Base-by-base conservation (phyloP, 257 asterid species). In the Solanum sparsipilum region DNA sequence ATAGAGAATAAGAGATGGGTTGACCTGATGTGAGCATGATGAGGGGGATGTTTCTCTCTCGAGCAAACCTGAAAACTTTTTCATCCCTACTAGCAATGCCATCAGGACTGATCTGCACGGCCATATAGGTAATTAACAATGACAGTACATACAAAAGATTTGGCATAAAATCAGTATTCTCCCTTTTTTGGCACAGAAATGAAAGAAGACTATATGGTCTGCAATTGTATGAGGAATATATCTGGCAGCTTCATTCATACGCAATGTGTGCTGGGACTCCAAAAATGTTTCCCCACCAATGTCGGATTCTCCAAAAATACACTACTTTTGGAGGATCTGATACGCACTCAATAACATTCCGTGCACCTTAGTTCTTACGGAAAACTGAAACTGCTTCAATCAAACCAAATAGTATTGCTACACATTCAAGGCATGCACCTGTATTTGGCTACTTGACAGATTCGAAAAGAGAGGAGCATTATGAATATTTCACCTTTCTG, bases 1-100 rank as follows among this genome's bases (percentile, higher is more conserved):
- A 23, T 21, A 39, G 75, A 11, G 41, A 23, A 74, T 7, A 58
- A 12, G 60, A 21, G 56, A 44, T 27, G 8, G 35, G 38, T 29
- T 38, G 87, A 96, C 98, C 99, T 94, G 98, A 97, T 38, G 98
- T 97, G 72, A 96, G 98, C 99, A 97, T 94, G 90, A 97, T 91
- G 63, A 97, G 90, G 88, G 99, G 99, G 68, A 90, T 89, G 60
- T 73, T 91, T 89, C 93, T 94, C 93, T 91, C 93, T 7, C 91
- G 94, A 89, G 98, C 97, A 90, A 94, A 94, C 88, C 88, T 60
- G 90, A 97, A 97, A 75, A 97, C 95, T 89, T 93, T 97, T 84
- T 97, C 98, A 56, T 97, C 99, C 91, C 99, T 93, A 9, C 63
- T 78, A 21, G 94, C 92, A 67, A 97, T 89, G 65, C 99, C 99